Evolutionary conservation across 805 yeast species (phyloP), one percentile per base, ranked within the genome.

Genomic region (Cyberlindnera mississippiensis): DNA sequence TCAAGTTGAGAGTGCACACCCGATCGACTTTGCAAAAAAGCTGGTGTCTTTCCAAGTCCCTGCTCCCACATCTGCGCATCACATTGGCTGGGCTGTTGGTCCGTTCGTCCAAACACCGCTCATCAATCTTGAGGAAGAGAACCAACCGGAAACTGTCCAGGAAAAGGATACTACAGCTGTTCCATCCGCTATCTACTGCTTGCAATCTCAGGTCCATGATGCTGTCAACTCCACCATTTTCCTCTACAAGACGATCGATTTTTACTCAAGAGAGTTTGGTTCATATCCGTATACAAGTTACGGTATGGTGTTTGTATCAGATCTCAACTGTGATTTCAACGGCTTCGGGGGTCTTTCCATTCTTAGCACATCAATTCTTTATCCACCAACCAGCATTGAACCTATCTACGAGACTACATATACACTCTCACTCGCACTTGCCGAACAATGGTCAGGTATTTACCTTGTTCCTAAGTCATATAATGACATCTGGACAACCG

Each of bases 11-110:
- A 66, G 75, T 2, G 84, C 91, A 0, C 96, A 89, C 55, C 81
- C 89, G 0, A 68, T 77, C 5, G 95, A 89, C 59, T 60, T 75
- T 28, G 71, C 83, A 4, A 87, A 87, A 57, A 91, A 89, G 52
- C 71, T 82, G 2, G 88, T 77, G 37, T 71, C 79, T 16, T 91
- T 81, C 70, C 78, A 82, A 13, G 67, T 86, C 8, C 82, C 81
- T 56, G 85, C 82, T 41, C 96, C 98, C 1, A 84, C 88, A 1
- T 82, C 95, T 28, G 87, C 99, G 1, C 97, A 90, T 52, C 97
- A 91, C 61, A 71, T 93, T 16, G 98, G 98, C 0, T 93, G 95
- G 82, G 90, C 96, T 0, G 76, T 89, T 4, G 99, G 98, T 0
- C 82, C 96, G 2, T 93, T 91, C 60, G 80, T 81, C 32, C 75